These are phyloP conservation scores for Clarkia xantiana DNA, from an alignment of 345 rosid species.

Conservation along the genomic window DNA sequence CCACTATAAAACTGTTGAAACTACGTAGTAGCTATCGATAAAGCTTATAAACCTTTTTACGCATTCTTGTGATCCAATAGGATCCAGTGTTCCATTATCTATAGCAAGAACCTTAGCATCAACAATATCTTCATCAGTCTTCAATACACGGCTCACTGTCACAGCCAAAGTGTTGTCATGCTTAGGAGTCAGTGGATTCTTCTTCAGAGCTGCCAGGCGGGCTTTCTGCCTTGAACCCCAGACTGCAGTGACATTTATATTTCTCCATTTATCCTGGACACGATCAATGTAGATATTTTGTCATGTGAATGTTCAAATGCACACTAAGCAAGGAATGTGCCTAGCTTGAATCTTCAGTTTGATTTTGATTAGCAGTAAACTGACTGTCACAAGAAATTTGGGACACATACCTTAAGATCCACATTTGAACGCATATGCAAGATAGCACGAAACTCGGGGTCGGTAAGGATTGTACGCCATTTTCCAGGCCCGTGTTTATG, in stretches of 20 bases:
- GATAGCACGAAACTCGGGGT: slow-evolving; percentile 60
- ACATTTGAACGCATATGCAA: slow-evolving; percentile 81
- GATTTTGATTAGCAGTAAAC: no score
- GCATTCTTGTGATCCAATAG: slow-evolving; percentile 36
- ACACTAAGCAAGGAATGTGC: no score
- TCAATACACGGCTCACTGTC: slow-evolving; percentile 20
- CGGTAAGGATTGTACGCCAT: slow-evolving; percentile 92
- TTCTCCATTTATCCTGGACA: slow-evolving; percentile 93
- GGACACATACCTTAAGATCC: slow-evolving; percentile 61
- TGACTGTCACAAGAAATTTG: no score
- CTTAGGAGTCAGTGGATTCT: slow-evolving; percentile 26
- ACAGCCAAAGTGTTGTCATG: slow-evolving; percentile 27
- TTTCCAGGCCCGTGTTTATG: slow-evolving; percentile 85
- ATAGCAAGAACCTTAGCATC: slow-evolving; percentile 45
- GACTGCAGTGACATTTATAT: slow-evolving; percentile 77
- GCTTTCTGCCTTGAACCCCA: slow-evolving; percentile 81
- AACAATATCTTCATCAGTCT: slow-evolving; percentile 29
- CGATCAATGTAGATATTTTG: neutral
- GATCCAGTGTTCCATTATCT: slow-evolving; percentile 22
- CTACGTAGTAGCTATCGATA: neutral
- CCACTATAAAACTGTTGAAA: no score
- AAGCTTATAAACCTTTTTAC: slow-evolving; percentile 40
- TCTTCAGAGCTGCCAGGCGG: slow-evolving; percentile 51
- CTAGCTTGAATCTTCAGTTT: no score
- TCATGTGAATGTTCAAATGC: no score